Base-by-base conservation (phyloP, 495 filamentous ascomycete genomes). In the Penicillium daleae region DNA sequence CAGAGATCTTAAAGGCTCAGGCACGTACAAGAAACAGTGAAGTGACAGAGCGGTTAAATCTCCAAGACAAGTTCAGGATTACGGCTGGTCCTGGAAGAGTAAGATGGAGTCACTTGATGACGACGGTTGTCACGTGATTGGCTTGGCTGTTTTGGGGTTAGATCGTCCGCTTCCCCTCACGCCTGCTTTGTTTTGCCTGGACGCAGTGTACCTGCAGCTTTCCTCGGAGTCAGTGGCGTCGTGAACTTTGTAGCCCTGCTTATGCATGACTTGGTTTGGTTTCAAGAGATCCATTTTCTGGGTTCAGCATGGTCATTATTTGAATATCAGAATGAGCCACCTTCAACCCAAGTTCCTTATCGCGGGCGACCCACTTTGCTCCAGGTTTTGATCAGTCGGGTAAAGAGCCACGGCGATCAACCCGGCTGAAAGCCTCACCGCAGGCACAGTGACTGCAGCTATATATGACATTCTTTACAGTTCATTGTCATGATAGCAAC, bases 31-130 rank as follows among this genome's bases (percentile, higher is more conserved):
- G 27, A 29, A 24, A 17, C 35, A 52, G 40, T 21, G 10, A 7
- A 19, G 19, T 19, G 40, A 51, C 56, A 24, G 7, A 32, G 58
- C 8, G 35, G 29, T 48, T 13, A 19, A 42, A 42, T 52, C 58
- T 61, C 26, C 13, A 56, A 42, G 27, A 12, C 46, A 46, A 46
- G 46, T 10, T 26, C 37, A n/a, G n/a, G n/a, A n/a, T n/a, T n/a
- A n/a, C n/a, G 48, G 54, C 58, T 33, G 27, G 29, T 37, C 31
- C 32, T 54, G 31, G 29, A n/a, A n/a, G n/a, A n/a, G n/a, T n/a
- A n/a, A 54, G 31, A 26, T 21, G 59, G 65, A 40, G 64, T 72
- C 70, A 72, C 62, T 72, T 72, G 70, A 72, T 72, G 70, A 70
- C 70, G 70, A 61, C 46, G 44, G 42, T 21, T 21, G n/a, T 32